These are phyloP conservation scores for Xanthoconium stramineum DNA, from an alignment of 768 basidiomycete genomes.

Conservation along the genomic window DNA sequence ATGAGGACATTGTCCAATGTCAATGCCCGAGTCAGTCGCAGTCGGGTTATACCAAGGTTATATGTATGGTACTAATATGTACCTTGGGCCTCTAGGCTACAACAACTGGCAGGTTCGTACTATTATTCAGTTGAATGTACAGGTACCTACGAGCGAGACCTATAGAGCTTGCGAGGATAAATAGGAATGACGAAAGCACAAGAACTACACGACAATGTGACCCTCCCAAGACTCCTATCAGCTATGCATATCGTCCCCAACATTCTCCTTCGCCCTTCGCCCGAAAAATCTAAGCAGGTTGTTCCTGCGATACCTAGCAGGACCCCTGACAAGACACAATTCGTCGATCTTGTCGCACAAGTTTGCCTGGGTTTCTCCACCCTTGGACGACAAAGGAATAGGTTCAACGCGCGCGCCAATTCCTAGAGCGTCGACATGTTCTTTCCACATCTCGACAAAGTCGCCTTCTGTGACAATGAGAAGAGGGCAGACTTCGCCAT, in stretches of 20 bases:
- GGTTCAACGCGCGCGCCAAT: slow-evolving; percentile 14
- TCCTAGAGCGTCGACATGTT: slow-evolving; percentile 6
- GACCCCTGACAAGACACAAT: slow-evolving; percentile 22
- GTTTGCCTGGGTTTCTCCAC: not conserved
- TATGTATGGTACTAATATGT: not conserved
- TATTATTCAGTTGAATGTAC: not conserved
- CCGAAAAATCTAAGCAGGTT: slow-evolving; percentile 16
- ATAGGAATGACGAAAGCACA: not conserved
- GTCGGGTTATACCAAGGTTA: not conserved
- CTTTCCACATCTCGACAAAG: slow-evolving; percentile 11
- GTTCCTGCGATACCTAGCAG: slow-evolving; percentile 13
- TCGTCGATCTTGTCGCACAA: slow-evolving; percentile 18
- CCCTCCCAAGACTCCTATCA: not conserved
- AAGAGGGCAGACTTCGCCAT: slow-evolving; percentile 26
- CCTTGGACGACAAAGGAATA: not conserved
- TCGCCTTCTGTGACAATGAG: slow-evolving; percentile 16
- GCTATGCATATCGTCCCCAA: not conserved
- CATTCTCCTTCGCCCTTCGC: slow-evolving; percentile 10
- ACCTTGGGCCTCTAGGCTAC: too few relatives aligned
- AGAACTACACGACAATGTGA: not conserved
- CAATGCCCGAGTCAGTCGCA: not conserved
- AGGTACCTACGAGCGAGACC: not conserved
- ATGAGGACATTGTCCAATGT: slow-evolving; percentile 26
- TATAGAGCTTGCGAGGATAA: not conserved
- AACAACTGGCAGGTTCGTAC: too few relatives aligned